Evolutionary conservation across 371 early-diverging fungal genomes (phyloP).

Genomic region (Scutellospora calospora): DNA sequence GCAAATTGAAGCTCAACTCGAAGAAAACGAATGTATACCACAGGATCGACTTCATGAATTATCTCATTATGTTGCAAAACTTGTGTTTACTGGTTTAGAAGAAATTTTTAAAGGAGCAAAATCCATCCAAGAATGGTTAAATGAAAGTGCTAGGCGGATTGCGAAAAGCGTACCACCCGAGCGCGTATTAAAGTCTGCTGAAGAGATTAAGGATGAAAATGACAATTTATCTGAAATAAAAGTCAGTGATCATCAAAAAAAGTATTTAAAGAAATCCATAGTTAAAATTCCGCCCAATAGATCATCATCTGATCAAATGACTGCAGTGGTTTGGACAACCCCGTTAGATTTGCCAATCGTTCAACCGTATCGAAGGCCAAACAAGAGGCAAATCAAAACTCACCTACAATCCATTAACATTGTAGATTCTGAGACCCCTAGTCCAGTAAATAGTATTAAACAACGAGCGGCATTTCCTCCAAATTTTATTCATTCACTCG

Average conservation of each 20-base stretch:
- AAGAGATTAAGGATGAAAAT: conserved; percentile 46
- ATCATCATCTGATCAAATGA: conserved; percentile 70
- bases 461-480: conserved; percentile 98
- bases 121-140: conserved; percentile 94
- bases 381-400: conserved; percentile 74
- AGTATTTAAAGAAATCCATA: conserved; percentile 7
- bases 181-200: conserved; percentile 49
- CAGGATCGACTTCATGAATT: conserved; percentile 61
- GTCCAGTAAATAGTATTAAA: conserved; percentile 90
- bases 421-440: conserved; percentile 70
- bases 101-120: conserved; percentile 92
- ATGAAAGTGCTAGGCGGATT: conserved; percentile 86
- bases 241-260: not conserved
- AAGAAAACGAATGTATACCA: conserved; percentile 72
- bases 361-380: conserved; percentile 92
- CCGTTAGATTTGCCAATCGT: conserved; percentile 95
- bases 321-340: conserved; percentile 96
- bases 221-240: not conserved
- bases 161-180: conserved; percentile 80
- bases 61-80: conserved; percentile 79
- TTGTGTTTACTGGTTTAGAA: conserved; percentile 88
- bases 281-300: conserved; percentile 12
- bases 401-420: conserved; percentile 84
- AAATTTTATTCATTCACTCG: conserved; percentile 97
- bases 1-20: conserved; percentile 88